Conservation (phyloP, 2,329 filamentous ascomycete species). For the Alternaria brassicicola region DNA sequence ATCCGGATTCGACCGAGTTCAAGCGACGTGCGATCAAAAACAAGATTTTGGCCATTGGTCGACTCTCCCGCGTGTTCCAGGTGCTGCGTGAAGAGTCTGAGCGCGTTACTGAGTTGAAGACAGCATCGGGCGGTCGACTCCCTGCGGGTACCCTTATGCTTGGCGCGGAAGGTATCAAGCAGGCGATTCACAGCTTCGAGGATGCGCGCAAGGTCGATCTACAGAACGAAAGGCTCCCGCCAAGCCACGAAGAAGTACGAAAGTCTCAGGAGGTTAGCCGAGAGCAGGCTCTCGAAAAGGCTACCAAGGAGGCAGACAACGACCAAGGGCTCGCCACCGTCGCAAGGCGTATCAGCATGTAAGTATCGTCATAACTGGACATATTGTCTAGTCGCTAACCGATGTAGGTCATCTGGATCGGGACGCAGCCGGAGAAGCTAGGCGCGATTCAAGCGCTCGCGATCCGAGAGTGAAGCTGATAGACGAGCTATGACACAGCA, state of each 20-base stretch:
- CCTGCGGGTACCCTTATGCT: slow-evolving; percentile 97
- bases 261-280: slow-evolving; percentile 82
- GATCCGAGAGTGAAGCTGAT: slow-evolving; percentile 19
- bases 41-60: slow-evolving; percentile 97
- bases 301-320: slow-evolving; percentile 87
- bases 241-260: slow-evolving; percentile 88
- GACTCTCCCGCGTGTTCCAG: slow-evolving; percentile 96
- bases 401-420: slow-evolving; percentile 50
- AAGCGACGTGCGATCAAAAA: slow-evolving; percentile 98
- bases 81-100: slow-evolving; percentile 97
- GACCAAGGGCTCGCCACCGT: slow-evolving; percentile 86
- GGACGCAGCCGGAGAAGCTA: slow-evolving; percentile 44
- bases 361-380: slow-evolving; percentile 54
- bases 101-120: slow-evolving; percentile 96
- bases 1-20: slow-evolving; percentile 88
- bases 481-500: slow-evolving; percentile 4
- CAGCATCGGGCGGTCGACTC: slow-evolving; percentile 86
- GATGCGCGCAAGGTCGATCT: slow-evolving; percentile 96
- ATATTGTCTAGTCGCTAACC: slow-evolving; percentile 19
- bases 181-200: slow-evolving; percentile 95
- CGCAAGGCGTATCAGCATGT: slow-evolving; percentile 95
- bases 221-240: slow-evolving; percentile 93
- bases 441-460: slow-evolving; percentile 27
- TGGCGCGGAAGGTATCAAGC: slow-evolving; percentile 97
- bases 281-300: slow-evolving; percentile 82